Base-by-base conservation (phyloP, 2,329 filamentous ascomycete species). In the Colletotrichum gigasporum region DNA sequence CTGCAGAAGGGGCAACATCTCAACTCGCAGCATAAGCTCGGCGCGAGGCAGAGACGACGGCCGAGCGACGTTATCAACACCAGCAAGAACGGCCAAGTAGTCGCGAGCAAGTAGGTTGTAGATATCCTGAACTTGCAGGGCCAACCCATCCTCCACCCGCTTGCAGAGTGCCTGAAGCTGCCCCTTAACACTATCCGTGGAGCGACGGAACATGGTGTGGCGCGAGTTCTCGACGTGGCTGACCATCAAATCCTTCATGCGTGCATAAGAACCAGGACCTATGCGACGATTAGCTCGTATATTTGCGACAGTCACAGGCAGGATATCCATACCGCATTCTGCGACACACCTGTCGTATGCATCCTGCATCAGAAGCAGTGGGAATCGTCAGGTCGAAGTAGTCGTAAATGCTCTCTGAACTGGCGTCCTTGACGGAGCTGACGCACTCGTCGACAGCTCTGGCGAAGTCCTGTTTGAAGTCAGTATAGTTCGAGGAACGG, bases 191-290 rank as follows among this genome's bases (percentile, higher is more conserved):
- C 24, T 63, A 48, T 66, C 53, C 3, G 63, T 58, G 34, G 63
- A 45, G n/a, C 41, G 44, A 16, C 52, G 59, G 45, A 73, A 73
- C 68, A 72, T 73, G 32, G 20, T 52, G 5, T 55, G 28, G 8
- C 62, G 57, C 2, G 51, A 14, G 2, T 24, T 32, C 3, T 57
- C 55, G n/a, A 72, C 71, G 52, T 72, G 70, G 3, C 14, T 20
- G 6, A 66, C 34, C 71, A 72, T 72, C 30, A 66, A 47, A 9
- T 41, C 42, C 64, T 72, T 73, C 71, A 73, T 73, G 8, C 71
- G 70, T 35, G 51, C 67, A 30, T 45, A 73, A 1, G 59, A 71
- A 2, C 71, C 71, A 1, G 44, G 8, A 2, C 71, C 71, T 68
- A 26, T 10, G 8, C 3, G 14, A 12, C 7, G 12, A 7, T 41